phyloP scores from a whole-genome alignment of 228 moss, liverwort and hornwort species.

The Sphagnum fallax region DNA sequence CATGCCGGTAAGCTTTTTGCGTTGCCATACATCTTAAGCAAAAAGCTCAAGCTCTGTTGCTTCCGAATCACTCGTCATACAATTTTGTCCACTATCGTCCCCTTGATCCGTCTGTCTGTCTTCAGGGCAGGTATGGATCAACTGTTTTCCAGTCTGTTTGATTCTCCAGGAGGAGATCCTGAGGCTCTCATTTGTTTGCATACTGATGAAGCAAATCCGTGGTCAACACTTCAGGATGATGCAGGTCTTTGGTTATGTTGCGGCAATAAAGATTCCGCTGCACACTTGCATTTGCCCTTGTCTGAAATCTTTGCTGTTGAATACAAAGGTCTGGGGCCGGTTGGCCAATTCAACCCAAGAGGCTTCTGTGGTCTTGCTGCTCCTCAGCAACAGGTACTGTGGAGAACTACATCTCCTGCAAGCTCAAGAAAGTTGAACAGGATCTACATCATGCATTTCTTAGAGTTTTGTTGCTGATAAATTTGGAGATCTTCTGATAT shows the following conservation, averaged over 20 bases:
- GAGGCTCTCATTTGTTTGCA: too few species aligned
- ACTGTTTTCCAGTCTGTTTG: too few species aligned
- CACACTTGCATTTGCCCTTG: constrained; percentile 34
- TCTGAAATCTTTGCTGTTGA: constrained; percentile 62
- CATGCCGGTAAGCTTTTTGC: constrained; percentile 10
- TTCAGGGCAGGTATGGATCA: too few species aligned
- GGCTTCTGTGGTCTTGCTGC: constrained; percentile 20
- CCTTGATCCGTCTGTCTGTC: too few species aligned
- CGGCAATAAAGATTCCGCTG: constrained; percentile 9
- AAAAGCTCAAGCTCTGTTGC: background rate
- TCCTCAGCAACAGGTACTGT: constrained; percentile 32
- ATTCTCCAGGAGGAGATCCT: too few species aligned
- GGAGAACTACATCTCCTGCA: background rate
- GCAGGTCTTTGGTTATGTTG: constrained; percentile 21
- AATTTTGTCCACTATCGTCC: too few species aligned
- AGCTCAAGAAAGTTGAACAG: background rate
- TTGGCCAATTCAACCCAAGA: constrained; percentile 16
- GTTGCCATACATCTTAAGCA: background rate
- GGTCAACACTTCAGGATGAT: constrained; percentile 8
- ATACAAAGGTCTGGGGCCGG: constrained; percentile 27
- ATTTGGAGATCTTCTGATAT: background rate
- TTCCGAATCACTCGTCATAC: background rate
- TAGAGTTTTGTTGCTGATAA: background rate
- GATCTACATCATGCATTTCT: background rate
- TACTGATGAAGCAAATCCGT: too few species aligned